Conservation (phyloP, 768 basidiomycete species). For the Pleurotus giganteus region DNA sequence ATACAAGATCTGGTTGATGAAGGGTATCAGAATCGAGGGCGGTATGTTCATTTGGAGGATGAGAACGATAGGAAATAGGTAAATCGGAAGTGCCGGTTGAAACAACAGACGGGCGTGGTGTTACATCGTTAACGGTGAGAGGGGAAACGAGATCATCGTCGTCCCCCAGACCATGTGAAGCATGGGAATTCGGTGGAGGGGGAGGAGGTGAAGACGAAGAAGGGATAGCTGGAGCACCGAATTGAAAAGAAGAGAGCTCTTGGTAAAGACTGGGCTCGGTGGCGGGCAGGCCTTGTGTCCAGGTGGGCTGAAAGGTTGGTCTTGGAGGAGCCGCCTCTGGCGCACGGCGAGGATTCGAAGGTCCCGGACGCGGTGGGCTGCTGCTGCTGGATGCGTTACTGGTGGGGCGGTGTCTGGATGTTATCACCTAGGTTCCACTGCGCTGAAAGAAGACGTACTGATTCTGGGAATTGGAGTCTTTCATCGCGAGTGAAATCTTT, state of each 20-base stretch:
- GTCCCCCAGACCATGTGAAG: constrained; percentile 29
- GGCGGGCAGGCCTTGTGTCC: constrained; percentile 11
- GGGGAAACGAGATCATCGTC: constrained; percentile 31
- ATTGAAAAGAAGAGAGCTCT: constrained; percentile 44
- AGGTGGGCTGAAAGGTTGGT: constrained; percentile 14
- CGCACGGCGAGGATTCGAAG: not conserved
- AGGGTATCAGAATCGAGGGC: not conserved
- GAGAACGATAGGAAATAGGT: constrained; percentile 8
- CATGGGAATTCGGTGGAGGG: constrained; percentile 28
- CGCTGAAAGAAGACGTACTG: not conserved
- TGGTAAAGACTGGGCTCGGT: constrained; percentile 39
- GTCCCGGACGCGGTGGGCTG: not conserved
- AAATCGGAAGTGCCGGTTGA: constrained; percentile 18
- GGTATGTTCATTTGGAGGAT: constrained; percentile 11
- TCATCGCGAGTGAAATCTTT: not conserved
- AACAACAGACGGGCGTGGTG: constrained; percentile 50
- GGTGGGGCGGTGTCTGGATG: not conserved
- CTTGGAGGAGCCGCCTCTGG: not conserved
- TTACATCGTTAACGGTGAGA: constrained; percentile 32
- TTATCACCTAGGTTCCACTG: not conserved
- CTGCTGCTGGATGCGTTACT: not conserved
- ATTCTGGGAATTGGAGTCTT: not conserved
- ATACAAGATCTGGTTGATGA: not conserved
- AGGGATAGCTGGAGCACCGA: constrained; percentile 38
- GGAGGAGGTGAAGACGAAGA: constrained; percentile 33